Evolutionary conservation across 2,329 filamentous ascomycete genomes (phyloP).

Genomic region (Alternaria brassicae): DNA sequence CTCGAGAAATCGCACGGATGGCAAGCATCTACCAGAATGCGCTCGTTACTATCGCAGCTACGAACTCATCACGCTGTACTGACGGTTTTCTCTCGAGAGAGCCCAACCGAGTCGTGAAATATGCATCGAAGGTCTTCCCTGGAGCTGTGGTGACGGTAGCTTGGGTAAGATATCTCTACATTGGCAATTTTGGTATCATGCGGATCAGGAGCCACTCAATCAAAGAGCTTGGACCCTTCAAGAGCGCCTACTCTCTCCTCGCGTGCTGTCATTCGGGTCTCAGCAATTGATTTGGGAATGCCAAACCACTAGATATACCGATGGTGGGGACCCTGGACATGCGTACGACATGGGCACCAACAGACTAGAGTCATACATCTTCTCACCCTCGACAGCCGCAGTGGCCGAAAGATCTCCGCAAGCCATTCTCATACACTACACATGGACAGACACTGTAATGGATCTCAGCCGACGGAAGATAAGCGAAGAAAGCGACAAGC

Average conservation of each 20-base stretch:
- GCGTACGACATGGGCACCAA: neutral
- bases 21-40: neutral
- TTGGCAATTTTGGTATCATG: neutral
- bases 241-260: neutral
- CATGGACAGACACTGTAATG: neutral
- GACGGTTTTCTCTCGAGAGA: neutral
- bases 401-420: neutral
- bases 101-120: neutral
- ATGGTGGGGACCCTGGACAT: neutral
- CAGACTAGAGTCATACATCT: neutral
- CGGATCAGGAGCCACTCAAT: neutral
- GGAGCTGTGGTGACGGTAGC: neutral
- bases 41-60: neutral
- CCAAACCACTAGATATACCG: neutral
- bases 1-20: neutral
- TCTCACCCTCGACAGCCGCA: neutral
- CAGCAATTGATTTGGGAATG: neutral
- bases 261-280: neutral
- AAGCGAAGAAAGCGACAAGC: neutral
- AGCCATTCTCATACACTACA: neutral
- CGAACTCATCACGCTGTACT: neutral
- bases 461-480: neutral
- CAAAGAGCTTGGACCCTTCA: neutral
- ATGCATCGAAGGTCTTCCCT: neutral
- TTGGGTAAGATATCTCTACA: neutral